Evolutionary conservation across 1,284 basidiomycete species (phyloP), one percentile per base, ranked within the genome.

Genomic region (Ganoderma lucidum): DNA sequence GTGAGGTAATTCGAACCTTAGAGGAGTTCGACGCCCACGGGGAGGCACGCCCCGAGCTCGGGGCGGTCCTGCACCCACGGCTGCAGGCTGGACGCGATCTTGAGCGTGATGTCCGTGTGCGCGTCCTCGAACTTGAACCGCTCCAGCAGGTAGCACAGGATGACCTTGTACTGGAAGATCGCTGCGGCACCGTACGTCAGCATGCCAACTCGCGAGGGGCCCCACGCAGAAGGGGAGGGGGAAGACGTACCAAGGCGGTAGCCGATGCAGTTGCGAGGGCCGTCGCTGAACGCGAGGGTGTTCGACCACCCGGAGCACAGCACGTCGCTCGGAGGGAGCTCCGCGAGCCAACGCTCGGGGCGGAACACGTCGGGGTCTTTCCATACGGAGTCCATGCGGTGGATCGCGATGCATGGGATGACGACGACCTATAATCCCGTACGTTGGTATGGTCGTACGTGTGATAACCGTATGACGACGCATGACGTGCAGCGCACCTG

Each of bases 361-460:
- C 74, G 65, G 75, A 80, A 82, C 3, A 63, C 66, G 19, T 76
- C 72, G 0, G 74, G 74, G 65, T 81, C 79, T 8, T 72, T 74
- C 80, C 80, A 81, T 2, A 78, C 75, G 9, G 71, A 69, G 58
- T 71, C 68, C 51, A 76, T 59, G 35, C 73, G 72, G 35, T 76
- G 73, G 28, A 78, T 65, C 19, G 75, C 68, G n/a, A 74, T 70
- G 51, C 70, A 65, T 4, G 77, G 76, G 55, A 79, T 72, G 62
- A 74, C 65, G 37, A 77, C 73, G 19, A 73, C 62, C 74, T 77
- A 32, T 10, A 23, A 12, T 17, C 9, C 5, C 6, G 15, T n/a
- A 8, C n/a, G 1, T 48, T 10, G 17, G 42, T 6, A 35, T 10
- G 42, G 4, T 15, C 15, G 15, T 17, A 15, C 6, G 15, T 44